Conservation (phyloP, 1,284 basidiomycete species). For the Heterobasidion occidentale region DNA sequence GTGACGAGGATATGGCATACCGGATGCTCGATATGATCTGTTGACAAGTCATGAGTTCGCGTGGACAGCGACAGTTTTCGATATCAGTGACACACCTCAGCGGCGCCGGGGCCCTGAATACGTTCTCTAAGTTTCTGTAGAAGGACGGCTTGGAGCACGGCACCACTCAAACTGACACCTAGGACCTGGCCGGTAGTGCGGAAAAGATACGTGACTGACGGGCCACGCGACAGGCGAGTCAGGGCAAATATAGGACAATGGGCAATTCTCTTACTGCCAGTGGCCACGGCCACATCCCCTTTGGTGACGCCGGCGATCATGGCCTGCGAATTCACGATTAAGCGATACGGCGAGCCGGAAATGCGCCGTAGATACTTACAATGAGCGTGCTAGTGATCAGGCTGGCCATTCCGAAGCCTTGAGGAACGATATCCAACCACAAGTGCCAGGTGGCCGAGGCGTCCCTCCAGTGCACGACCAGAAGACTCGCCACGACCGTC, state of each 20-base stretch:
- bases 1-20: constrained; percentile 27
- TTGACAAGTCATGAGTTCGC: constrained; percentile 2
- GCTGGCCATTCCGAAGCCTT: constrained; percentile 78
- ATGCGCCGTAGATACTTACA: constrained; percentile 32
- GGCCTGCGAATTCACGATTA: constrained; percentile 37
- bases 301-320: constrained; percentile 77
- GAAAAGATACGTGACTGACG: constrained; percentile 81
- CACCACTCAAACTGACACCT: constrained; percentile 79
- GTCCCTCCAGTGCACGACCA: constrained; percentile 57
- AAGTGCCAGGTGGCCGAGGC: constrained; percentile 55
- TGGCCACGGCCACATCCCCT: constrained; percentile 82
- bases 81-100: constrained; percentile 42
- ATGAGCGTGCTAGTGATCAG: constrained; percentile 80
- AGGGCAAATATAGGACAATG: background rate
- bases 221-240: background rate
- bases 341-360: constrained; percentile 3
- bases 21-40: constrained; percentile 67
- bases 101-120: constrained; percentile 69
- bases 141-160: constrained; percentile 72
- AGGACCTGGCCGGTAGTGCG: constrained; percentile 88
- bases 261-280: constrained; percentile 59
- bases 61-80: constrained; percentile 7
- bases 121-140: constrained; percentile 56
- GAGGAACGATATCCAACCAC: constrained; percentile 72
- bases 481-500: constrained; percentile 44